phyloP scores from a whole-genome alignment of 2,329 filamentous ascomycete genomes.

The Aureobasidium sp. region DNA sequence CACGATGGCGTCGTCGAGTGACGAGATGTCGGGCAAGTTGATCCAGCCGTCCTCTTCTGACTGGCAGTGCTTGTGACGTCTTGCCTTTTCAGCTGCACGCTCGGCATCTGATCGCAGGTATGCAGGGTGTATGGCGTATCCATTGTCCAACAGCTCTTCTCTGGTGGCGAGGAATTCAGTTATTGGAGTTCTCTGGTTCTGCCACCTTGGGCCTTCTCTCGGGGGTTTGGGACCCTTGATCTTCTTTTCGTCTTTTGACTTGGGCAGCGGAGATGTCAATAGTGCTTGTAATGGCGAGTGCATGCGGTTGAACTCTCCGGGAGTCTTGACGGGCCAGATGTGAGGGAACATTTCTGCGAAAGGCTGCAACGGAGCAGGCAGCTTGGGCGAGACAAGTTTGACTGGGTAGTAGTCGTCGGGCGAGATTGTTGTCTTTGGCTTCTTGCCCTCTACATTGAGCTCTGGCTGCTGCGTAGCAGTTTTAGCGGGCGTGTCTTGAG shows the following conservation, averaged over 20 bases:
- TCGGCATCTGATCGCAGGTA: slow-evolving; percentile 55
- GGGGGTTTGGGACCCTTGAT: slow-evolving; percentile 54
- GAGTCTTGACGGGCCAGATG: slow-evolving; percentile 81
- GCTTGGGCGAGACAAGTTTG: slow-evolving; percentile 33
- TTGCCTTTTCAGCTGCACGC: slow-evolving; percentile 45
- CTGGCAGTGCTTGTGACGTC: slow-evolving; percentile 38
- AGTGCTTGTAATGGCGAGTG: slow-evolving; percentile 84
- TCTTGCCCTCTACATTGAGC: slow-evolving; percentile 1
- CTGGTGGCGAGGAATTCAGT: slow-evolving; percentile 67
- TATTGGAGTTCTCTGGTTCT: slow-evolving; percentile 71
- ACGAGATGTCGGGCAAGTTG: slow-evolving; percentile 59
- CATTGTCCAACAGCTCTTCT: slow-evolving; percentile 72
- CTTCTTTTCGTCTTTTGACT: slow-evolving; percentile 60
- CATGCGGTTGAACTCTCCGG: slow-evolving; percentile 74
- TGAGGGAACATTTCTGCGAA: slow-evolving; percentile 79
- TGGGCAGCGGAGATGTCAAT: slow-evolving; percentile 66
- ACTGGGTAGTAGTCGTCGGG: slow-evolving; percentile 46
- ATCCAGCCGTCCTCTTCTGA: slow-evolving; percentile 66
- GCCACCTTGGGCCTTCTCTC: slow-evolving; percentile 58
- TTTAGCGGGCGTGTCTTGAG: not conserved
- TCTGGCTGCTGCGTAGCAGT: not conserved
- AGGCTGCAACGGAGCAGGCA: slow-evolving; percentile 45
- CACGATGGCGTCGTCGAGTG: slow-evolving; percentile 59
- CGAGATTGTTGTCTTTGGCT: slow-evolving; percentile 27
- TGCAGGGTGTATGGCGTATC: slow-evolving; percentile 77